Evolutionary conservation across 2,329 filamentous ascomycete species (phyloP).

Genomic region (Fusarium sp.): DNA sequence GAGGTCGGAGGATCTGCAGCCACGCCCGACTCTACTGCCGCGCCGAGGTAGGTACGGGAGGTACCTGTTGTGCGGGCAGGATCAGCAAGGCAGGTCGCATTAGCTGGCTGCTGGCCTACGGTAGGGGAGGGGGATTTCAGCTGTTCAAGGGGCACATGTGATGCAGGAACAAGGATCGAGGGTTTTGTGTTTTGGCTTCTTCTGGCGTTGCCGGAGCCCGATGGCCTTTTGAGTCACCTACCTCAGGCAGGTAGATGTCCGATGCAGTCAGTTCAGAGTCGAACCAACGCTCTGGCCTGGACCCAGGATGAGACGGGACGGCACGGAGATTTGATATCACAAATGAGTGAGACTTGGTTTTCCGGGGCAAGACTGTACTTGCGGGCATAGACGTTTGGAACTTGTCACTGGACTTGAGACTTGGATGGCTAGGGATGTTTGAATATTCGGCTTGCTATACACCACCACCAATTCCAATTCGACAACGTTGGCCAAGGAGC

Average conservation of each 20-base stretch:
- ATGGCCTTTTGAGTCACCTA: slow-evolving; percentile 11
- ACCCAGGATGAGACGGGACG: not conserved
- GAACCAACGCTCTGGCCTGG: not conserved
- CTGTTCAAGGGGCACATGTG: slow-evolving; percentile 39
- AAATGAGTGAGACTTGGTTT: not conserved
- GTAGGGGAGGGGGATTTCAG: slow-evolving; percentile 31
- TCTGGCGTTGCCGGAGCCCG: slow-evolving; percentile 4
- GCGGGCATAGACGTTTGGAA: not conserved
- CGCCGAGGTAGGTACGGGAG: slow-evolving; percentile 6
- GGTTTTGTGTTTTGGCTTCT: not conserved
- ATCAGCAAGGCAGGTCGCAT: slow-evolving; percentile 28
- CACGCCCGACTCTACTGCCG: slow-evolving; percentile 27
- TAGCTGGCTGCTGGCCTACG: slow-evolving; percentile 19
- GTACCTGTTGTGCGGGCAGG: slow-evolving; percentile 12
- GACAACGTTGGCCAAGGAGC: not conserved
- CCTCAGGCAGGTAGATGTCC: slow-evolving; percentile 3
- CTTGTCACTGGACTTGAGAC: not conserved
- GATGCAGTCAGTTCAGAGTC: not conserved
- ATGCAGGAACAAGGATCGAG: slow-evolving; percentile 5
- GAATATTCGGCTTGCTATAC: not conserved
- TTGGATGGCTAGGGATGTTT: not conserved
- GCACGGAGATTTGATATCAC: not conserved
- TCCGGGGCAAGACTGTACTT: not conserved
- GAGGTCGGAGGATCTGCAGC: slow-evolving; percentile 29
- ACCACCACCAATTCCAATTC: not conserved